Percentiles rank a stretch among this genome's conserved stretches.
Evolutionary conservation across 768 basidiomycete genomes (phyloP).

Genomic region (Mycena galericulata): DNA sequence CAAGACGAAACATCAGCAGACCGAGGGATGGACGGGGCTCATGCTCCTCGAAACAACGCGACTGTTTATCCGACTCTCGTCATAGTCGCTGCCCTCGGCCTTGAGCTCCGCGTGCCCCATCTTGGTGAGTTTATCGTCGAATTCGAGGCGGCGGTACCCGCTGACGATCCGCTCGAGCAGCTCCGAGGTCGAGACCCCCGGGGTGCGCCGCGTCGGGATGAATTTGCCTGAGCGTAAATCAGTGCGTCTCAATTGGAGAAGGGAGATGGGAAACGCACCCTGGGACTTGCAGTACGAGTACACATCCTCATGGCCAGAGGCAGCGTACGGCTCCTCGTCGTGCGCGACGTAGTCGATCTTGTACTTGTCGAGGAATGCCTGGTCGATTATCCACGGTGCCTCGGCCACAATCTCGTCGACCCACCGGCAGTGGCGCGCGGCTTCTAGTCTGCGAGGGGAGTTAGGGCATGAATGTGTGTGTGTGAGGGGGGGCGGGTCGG

Average conservation of each 20-base stretch:
- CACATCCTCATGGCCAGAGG: conserved; percentile 86
- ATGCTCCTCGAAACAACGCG: conserved; percentile 35
- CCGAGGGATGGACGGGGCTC: conserved; percentile 16
- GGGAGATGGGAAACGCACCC: conserved; percentile 60
- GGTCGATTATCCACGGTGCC: conserved; percentile 90
- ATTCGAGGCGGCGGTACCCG: conserved; percentile 85
- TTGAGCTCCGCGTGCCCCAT: conserved; percentile 84
- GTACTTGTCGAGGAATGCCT: conserved; percentile 85
- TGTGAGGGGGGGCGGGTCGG: too few species aligned
- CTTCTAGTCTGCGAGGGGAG: conserved; percentile 74
- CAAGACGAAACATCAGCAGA: not conserved
- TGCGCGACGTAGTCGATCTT: conserved; percentile 98
- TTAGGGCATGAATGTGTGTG: conserved; percentile 7
- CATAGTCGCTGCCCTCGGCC: conserved; percentile 71
- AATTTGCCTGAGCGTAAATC: conserved; percentile 82
- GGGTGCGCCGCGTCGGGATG: conserved; percentile 94
- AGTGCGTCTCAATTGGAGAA: not conserved
- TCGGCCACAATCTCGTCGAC: conserved; percentile 93
- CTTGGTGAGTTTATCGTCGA: conserved; percentile 90
- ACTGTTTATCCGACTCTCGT: conserved; percentile 46
- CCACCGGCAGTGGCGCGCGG: conserved; percentile 97
- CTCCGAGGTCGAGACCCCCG: conserved; percentile 93
- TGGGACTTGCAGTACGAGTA: conserved; percentile 84
- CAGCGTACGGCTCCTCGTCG: conserved; percentile 90
- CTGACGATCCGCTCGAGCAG: conserved; percentile 92